Evolutionary conservation across 495 filamentous ascomycete genomes (phyloP).

Genomic region (Aspergillus kassunensis): DNA sequence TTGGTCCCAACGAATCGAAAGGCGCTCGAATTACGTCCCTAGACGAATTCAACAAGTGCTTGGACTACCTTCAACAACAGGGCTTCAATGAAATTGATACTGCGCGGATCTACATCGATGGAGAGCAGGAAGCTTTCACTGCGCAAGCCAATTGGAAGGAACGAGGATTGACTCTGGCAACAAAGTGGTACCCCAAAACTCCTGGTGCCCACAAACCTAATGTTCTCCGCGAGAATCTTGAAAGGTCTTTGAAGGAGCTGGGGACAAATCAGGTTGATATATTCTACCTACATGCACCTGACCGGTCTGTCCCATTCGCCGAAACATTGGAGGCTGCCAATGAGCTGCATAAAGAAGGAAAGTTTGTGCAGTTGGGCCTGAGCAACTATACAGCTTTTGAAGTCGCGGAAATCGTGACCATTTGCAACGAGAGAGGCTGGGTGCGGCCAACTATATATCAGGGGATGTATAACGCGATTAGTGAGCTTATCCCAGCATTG

Average conservation of each 20-base stretch:
- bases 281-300: conserved; percentile 83
- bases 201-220: conserved; percentile 58
- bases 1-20: conserved; percentile 45
- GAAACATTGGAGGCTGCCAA: conserved; percentile 76
- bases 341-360: conserved; percentile 80
- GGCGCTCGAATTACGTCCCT: conserved; percentile 70
- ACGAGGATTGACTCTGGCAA: conserved; percentile 76
- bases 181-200: conserved; percentile 68
- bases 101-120: conserved; percentile 67
- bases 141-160: conserved; percentile 73
- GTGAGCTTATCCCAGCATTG: conserved; percentile 18
- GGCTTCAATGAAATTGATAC: conserved; percentile 81
- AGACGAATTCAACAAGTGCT: conserved; percentile 57
- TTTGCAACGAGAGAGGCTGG: conserved; percentile 76
- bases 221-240: conserved; percentile 56
- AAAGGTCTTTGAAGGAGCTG: conserved; percentile 65
- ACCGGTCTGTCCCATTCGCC: conserved; percentile 71
- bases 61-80: conserved; percentile 66
- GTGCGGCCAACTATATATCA: conserved; percentile 62
- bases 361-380: conserved; percentile 77
- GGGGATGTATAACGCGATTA: conserved; percentile 62
- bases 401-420: conserved; percentile 81
- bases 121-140: conserved; percentile 80
- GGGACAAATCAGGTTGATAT: conserved; percentile 78
- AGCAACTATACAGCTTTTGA: conserved; percentile 87